These are phyloP conservation scores for Mycena maculata DNA, from an alignment of 768 basidiomycete genomes.

Conservation along the genomic window DNA sequence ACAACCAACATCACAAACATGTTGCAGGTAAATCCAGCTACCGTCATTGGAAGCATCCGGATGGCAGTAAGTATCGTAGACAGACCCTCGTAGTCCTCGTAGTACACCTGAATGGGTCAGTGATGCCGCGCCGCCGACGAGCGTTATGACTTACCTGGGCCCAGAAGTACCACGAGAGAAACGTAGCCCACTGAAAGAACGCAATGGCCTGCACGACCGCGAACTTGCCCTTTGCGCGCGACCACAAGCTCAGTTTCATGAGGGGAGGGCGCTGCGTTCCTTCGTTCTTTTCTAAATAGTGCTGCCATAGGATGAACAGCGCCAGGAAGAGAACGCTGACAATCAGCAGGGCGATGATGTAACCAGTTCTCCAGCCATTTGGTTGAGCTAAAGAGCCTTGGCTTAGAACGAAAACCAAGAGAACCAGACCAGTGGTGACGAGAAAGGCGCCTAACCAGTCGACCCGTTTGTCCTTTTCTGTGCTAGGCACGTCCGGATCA, in stretches of 20 bases:
- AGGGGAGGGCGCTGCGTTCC: slow-evolving; percentile 63
- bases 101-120: slow-evolving; percentile 74
- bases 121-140: no score
- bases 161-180: slow-evolving; percentile 63
- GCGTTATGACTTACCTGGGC: slow-evolving; percentile 36
- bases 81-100: slow-evolving; percentile 70
- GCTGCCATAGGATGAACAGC: slow-evolving; percentile 73
- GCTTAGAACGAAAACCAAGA: slow-evolving; percentile 77
- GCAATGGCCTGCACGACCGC: slow-evolving; percentile 70
- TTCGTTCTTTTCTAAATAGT: slow-evolving; percentile 58
- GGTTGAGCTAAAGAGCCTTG: slow-evolving; percentile 68
- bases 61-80: slow-evolving; percentile 71
- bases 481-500: slow-evolving; percentile 55
- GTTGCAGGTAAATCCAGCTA: slow-evolving; percentile 76
- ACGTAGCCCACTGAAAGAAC: slow-evolving; percentile 72
- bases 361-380: slow-evolving; percentile 65
- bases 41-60: slow-evolving; percentile 77
- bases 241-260: slow-evolving; percentile 73
- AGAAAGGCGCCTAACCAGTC: slow-evolving; percentile 82
- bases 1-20: slow-evolving; percentile 72
- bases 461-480: slow-evolving; percentile 53
- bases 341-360: slow-evolving; percentile 76
- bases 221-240: slow-evolving; percentile 69
- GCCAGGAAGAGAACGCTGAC: slow-evolving; percentile 64
- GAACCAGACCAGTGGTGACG: slow-evolving; percentile 69